Base-by-base conservation (phyloP, 768 basidiomycete genomes). In the Gymnopilus dilepis region DNA sequence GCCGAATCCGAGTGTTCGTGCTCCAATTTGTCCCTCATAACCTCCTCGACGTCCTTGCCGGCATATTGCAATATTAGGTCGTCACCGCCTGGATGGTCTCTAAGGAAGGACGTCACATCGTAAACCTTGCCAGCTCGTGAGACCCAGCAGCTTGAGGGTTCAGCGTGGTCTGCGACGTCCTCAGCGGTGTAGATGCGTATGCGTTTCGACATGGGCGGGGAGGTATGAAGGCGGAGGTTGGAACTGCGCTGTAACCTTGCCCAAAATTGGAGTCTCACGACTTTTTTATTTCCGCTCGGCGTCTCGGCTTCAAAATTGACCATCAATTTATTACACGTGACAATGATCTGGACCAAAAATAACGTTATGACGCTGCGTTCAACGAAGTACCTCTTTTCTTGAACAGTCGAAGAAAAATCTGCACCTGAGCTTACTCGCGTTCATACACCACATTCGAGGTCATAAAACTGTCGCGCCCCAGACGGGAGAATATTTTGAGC, bases 11-110 rank as follows among this genome's bases (percentile, higher is more conserved):
- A 95, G 74, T 99, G 97, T 9, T 89, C 89, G 73, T 99, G 97
- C 67, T 91, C 88, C 21, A 80, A 72, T 65, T 80, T 76, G 75
- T 97, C 89, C 68, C 83, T 85, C 97, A 99, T 99, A 57, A 87
- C 80, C 19, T 75, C 80, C 19, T 83, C 90, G 53, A 99, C 82
- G 72, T 97, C 94, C 75, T 86, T 86, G 40, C 95, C 96, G 4
- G 92, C 97, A 74, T 90, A 83, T 43, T 86, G 78, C 38, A 95
- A 76, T 67, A 99, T 86, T 64, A 95, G 76, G 72, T 98, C 96
- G 74, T 99, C 97, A 3, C 96, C 95, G 65, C 97, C 97, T 11
- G 96, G 95, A 72, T 97, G 95, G 79, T 97, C 95, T 55, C 83
- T 69, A 2, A 96, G 76, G 76, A 99, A 98, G 3, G 69, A 66